Percentiles rank a stretch among this genome's conserved stretches.
phyloP scores from a whole-genome alignment of 2,329 filamentous ascomycete genomes.

The Xylariales sp. region DNA sequence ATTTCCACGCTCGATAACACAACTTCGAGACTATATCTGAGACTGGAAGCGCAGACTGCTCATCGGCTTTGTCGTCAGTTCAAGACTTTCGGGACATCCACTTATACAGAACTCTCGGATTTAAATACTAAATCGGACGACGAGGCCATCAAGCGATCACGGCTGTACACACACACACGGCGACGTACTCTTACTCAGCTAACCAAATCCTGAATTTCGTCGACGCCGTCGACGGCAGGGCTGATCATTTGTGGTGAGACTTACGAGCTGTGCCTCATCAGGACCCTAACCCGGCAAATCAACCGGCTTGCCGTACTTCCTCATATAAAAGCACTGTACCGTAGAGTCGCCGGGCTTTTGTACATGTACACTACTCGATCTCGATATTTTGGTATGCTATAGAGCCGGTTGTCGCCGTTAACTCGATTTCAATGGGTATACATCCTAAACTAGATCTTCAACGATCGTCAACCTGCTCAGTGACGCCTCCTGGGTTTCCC shows the following conservation, averaged over 20 bases:
- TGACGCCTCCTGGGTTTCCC: slow-evolving; percentile 64
- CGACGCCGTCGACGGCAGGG: slow-evolving; percentile 40
- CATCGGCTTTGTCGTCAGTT: slow-evolving; percentile 19
- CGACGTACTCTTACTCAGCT: slow-evolving; percentile 41
- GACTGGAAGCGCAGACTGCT: slow-evolving; percentile 1
- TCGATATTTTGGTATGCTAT: slow-evolving; percentile 40
- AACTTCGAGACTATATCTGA: background rate
- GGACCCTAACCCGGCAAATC: slow-evolving; percentile 42
- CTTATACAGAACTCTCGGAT: slow-evolving; percentile 15
- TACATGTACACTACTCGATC: slow-evolving; percentile 18
- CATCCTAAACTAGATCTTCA: slow-evolving; percentile 62
- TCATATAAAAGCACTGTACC: slow-evolving; percentile 24
- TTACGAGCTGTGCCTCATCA: slow-evolving; percentile 42
- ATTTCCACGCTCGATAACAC: slow-evolving; percentile 10
- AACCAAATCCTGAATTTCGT: slow-evolving; percentile 40
- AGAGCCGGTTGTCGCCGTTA: slow-evolving; percentile 36
- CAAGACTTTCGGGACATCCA: slow-evolving; percentile 1
- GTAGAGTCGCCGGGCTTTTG: slow-evolving; percentile 25
- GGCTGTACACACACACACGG: slow-evolving; percentile 7
- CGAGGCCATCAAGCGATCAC: slow-evolving; percentile 14
- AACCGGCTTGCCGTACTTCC: slow-evolving; percentile 16
- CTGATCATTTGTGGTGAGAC: slow-evolving; percentile 42
- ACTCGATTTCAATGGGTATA: slow-evolving; percentile 65
- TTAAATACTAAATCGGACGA: slow-evolving; percentile 15
- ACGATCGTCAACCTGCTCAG: slow-evolving; percentile 62